These are phyloP conservation scores for Amphibolis antarctica DNA, from an alignment of 106 monocot genomes.

Conservation along the genomic window DNA sequence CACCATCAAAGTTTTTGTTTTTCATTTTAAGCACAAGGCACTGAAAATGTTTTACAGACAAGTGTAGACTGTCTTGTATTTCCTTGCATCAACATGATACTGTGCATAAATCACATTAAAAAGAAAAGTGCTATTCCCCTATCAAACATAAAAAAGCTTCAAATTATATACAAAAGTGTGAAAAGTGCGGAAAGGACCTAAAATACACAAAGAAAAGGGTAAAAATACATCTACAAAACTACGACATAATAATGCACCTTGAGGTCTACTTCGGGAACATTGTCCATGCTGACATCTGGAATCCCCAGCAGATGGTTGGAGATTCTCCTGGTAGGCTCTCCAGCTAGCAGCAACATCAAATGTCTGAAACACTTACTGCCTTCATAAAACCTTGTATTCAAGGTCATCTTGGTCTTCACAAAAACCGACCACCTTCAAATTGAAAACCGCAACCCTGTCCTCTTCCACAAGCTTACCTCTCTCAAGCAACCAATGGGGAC, in stretches of 20 bases:
- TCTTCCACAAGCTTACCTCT: conserved; percentile 55
- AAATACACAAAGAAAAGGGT: too few relatives aligned
- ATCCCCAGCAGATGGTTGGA: conserved; percentile 71
- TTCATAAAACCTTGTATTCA: conserved; percentile 55
- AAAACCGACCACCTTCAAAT: neutral
- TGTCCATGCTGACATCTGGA: conserved; percentile 70
- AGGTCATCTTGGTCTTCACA: conserved; percentile 32
- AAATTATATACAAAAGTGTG: too few relatives aligned
- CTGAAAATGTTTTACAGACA: too few relatives aligned
- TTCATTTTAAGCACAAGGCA: too few relatives aligned
- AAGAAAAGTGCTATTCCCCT: too few relatives aligned
- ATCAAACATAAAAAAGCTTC: too few relatives aligned
- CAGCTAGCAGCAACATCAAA: conserved; percentile 96
- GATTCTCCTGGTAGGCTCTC: conserved; percentile 82
- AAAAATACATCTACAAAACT: neutral
- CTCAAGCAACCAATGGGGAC: conserved; percentile 47
- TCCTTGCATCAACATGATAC: too few relatives aligned
- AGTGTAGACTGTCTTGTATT: too few relatives aligned
- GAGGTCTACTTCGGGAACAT: conserved; percentile 17
- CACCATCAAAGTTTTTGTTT: too few relatives aligned
- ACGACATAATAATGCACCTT: conserved; percentile 28
- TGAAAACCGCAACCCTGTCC: conserved; percentile 46
- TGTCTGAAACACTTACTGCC: conserved; percentile 61
- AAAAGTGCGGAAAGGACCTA: too few relatives aligned
- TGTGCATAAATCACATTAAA: too few relatives aligned